phyloP scores from a whole-genome alignment of 1,139 yeast genomes.

The Hanseniaspora sp. region DNA sequence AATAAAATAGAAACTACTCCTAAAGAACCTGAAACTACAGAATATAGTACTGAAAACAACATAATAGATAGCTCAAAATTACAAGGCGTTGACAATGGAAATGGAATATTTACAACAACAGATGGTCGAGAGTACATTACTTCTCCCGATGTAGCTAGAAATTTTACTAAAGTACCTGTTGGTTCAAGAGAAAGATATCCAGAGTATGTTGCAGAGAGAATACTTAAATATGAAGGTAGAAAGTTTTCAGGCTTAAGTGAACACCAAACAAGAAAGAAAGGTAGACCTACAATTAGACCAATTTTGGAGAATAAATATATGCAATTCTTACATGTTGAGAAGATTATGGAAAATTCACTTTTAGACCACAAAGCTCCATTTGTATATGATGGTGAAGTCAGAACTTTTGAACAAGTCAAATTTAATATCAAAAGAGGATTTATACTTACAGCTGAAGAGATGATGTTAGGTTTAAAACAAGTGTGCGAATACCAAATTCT shows the following conservation, averaged over 20 bases:
- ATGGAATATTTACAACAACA: conserved; percentile 1
- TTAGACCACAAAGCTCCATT: conserved; percentile 11
- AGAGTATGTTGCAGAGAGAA: conserved; percentile 6
- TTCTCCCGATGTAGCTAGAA: conserved; percentile 5
- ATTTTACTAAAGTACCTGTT: conserved; percentile 10
- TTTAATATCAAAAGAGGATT: conserved; percentile 15
- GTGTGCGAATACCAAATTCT: conserved; percentile 8
- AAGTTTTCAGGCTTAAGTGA: conserved; percentile 18
- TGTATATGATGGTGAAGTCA: not conserved
- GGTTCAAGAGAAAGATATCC: conserved; percentile 14
- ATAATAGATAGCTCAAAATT: not conserved
- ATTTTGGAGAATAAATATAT: conserved; percentile 91
- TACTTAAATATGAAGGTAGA: conserved; percentile 6
- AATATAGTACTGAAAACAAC: not conserved
- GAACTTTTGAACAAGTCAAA: conserved; percentile 11
- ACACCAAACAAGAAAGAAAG: conserved; percentile 16
- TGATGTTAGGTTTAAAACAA: conserved; percentile 1
- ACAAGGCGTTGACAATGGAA: conserved; percentile 9
- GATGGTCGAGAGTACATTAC: conserved; percentile 9
- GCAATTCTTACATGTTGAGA: conserved; percentile 49
- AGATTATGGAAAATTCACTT: not conserved
- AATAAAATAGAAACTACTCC: not conserved
- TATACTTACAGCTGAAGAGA: conserved; percentile 1
- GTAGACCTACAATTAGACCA: conserved; percentile 31
- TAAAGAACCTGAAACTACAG: not conserved